Percentiles rank a stretch among this genome's conserved stretches.
These are phyloP conservation scores for Raffaelea ambrosiae DNA, from an alignment of 2,329 filamentous ascomycete genomes.

Conservation along the genomic window DNA sequence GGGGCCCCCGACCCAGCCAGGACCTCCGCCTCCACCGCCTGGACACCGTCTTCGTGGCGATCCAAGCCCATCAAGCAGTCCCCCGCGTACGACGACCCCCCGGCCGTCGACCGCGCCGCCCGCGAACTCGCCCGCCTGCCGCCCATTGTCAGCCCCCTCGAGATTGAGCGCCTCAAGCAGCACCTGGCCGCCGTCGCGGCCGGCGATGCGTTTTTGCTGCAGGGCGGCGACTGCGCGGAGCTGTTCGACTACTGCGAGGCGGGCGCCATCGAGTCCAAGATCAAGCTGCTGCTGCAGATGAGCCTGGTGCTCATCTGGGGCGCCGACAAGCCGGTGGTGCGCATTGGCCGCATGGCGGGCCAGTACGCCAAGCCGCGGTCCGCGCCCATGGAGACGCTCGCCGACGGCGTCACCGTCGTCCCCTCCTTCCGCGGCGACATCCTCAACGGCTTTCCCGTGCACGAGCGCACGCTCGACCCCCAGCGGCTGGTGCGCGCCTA, in stretches of 20 bases:
- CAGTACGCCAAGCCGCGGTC: constrained; percentile 96
- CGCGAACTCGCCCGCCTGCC: constrained; percentile 61
- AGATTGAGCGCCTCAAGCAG: constrained; percentile 72
- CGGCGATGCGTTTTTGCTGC: constrained; percentile 86
- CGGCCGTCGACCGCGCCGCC: constrained; percentile 50
- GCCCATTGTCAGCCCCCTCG: constrained; percentile 69
- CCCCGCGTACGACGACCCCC: constrained; percentile 58
- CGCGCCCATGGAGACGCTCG: constrained; percentile 66
- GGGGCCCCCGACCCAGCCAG: too few relatives aligned
- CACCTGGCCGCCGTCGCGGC: constrained; percentile 77
- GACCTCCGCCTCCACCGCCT: constrained; percentile 19
- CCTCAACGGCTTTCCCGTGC: constrained; percentile 74
- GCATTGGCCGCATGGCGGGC: constrained; percentile 92
- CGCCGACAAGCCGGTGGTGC: constrained; percentile 69
- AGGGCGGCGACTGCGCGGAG: constrained; percentile 95
- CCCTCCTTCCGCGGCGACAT: constrained; percentile 94
- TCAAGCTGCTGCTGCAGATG: constrained; percentile 96
- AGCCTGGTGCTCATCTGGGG: constrained; percentile 92
- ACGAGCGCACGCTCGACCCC: constrained; percentile 75
- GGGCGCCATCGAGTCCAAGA: constrained; percentile 85
- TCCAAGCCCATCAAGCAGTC: constrained; percentile 71
- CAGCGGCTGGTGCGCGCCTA: constrained; percentile 81
- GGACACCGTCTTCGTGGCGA: constrained; percentile 63
- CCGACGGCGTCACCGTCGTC: constrained; percentile 65
- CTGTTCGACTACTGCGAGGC: constrained; percentile 94